phyloP scores from a whole-genome alignment of 192 early-diverging fungal genomes.

The Lobosporangium transversale region DNA sequence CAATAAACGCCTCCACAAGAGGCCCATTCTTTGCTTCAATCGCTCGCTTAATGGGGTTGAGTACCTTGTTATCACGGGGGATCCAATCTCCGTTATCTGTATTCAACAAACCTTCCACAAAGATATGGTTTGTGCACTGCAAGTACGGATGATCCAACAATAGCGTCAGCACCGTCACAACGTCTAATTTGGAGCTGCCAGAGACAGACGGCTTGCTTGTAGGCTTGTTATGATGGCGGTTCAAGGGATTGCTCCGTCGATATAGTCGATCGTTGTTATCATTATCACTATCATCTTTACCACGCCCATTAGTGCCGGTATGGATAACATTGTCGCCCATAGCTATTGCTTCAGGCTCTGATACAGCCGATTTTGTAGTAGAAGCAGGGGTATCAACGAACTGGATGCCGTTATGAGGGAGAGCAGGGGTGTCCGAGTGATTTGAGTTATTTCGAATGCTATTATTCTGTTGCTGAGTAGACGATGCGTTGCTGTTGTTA shows the following conservation, averaged over 20 bases:
- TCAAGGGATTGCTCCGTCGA: too few species aligned
- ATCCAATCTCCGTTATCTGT: slow-evolving; percentile 45
- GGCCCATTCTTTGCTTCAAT: slow-evolving; percentile 35
- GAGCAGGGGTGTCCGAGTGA: neutral
- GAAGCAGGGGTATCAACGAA: neutral
- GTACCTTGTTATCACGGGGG: slow-evolving; percentile 29
- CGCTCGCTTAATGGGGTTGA: slow-evolving; percentile 42
- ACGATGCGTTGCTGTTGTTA: too few species aligned
- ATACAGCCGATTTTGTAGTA: neutral
- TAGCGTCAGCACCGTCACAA: slow-evolving; percentile 34
- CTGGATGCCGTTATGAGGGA: neutral
- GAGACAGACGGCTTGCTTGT: neutral
- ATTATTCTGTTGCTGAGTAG: neutral
- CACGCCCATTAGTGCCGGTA: slow-evolving; percentile 15
- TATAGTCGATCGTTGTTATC: neutral
- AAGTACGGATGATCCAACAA: slow-evolving; percentile 33
- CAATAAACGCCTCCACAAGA: slow-evolving; percentile 34
- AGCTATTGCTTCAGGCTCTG: neutral
- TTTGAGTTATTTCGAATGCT: neutral
- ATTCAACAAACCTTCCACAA: slow-evolving; percentile 40
- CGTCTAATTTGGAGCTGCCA: neutral
- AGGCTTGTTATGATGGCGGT: neutral
- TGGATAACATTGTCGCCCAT: slow-evolving; percentile 16
- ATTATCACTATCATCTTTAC: slow-evolving; percentile 12
- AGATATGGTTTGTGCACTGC: slow-evolving; percentile 22